Base-by-base conservation (phyloP, 2,329 filamentous ascomycete genomes). In the Exophiala sp. region DNA sequence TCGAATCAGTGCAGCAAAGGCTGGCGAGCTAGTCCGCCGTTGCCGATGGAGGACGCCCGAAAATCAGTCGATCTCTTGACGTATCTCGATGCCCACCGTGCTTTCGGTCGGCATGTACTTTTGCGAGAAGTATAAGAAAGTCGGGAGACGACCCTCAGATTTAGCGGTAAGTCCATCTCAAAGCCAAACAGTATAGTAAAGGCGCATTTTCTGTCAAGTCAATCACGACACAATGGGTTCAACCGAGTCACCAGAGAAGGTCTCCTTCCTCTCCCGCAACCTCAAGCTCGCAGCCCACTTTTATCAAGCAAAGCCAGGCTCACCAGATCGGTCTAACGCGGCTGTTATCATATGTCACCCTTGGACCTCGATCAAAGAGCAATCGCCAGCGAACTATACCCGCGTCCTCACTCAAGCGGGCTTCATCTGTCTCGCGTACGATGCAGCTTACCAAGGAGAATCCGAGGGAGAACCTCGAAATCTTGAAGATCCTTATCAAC, bases 361-460 rank as follows among this genome's bases (percentile, higher is more conserved):
- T 1, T 50, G 52, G 35, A 66, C 58, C 41, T 63, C 57, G 10
- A 60, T 74, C 36, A 75, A 75, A 53, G 72, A 75, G 57, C 71
- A 75, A 58, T 66, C 71, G 1, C 38, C 70, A 2, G 64, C 61
- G 5, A 48, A 65, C 35, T 69, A 75, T 44, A 70, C 71, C 11
- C 54, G 58, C 2, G 16, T 52, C 0, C 63, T 74, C 5, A 47
- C 68, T 14, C 49, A 67, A 18, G 52, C 57, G 1, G 71, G 72
- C 7, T 73, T 73, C 57, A 54, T 61, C 40, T 46, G 57, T 5
- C 60, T 75, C 5, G 59, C 65, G n/a, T 74, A 63, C 52, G 72
- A 75, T 49, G 66, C 71, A 5, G 66, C 66, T 2, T 71, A 71
- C 47, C 71, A 74, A 50, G 72, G 73, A 20, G 68, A 68, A 49